Evolutionary conservation across 805 yeast species (phyloP), one percentile per base, ranked within the genome.

Genomic region (Saccharomycopsis malanga): DNA sequence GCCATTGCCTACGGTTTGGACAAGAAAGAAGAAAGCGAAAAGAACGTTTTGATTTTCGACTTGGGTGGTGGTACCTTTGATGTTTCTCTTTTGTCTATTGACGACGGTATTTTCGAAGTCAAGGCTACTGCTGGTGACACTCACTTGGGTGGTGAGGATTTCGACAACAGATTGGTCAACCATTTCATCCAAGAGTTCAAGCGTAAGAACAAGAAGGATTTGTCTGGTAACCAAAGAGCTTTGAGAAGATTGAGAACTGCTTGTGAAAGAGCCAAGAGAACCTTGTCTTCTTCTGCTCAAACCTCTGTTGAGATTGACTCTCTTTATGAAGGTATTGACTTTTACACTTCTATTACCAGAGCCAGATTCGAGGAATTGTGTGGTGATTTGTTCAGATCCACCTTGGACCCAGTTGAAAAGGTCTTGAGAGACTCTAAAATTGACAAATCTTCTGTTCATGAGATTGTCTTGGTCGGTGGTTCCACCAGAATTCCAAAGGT

Each of bases 41-140:
- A n/a, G n/a, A n/a, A n/a, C n/a, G n/a, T n/a, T n/a, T n/a, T n/a
- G n/a, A n/a, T n/a, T n/a, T n/a, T n/a, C 73, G 97, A 88, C 72
- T 78, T 89, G 61, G 97, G 97, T 79, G 97, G 97, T 76, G 97
- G 97, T 81, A 89, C 97, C 63, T 89, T 89, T 73, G 97, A 89
- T 86, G 97, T 89, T 45, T 89, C 97, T 23, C 75, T 89, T 53
- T 77, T 89, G 65, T 79, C 94, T 58, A 89, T 89, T 63, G 95
- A 87, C 64, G 97, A 87, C 59, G 97, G 97, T 73, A 84, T 89
- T 62, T 89, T 89, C 70, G 95, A 88, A 75, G 97, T 89, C 61
- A 88, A 87, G 77, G 93, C 97, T 57, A 89, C 98, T 53, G 73
- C 74, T 53, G 74, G 74, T 70, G 97, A n/a, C n/a, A n/a, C n/a